phyloP scores from a whole-genome alignment of 768 basidiomycete species.

The Mycena belliarum region DNA sequence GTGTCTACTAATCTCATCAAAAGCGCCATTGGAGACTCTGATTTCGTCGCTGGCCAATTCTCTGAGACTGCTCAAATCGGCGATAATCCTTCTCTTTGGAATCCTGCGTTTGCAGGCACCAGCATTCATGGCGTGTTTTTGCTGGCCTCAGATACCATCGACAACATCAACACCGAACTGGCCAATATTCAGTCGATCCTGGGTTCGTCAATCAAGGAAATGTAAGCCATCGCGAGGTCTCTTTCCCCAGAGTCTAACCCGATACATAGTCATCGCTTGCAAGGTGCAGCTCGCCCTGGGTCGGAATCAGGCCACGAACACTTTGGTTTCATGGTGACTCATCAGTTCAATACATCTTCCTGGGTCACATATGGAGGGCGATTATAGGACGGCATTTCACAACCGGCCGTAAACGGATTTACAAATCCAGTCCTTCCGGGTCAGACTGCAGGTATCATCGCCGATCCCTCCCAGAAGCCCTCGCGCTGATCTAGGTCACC shows the following conservation, averaged over 20 bases:
- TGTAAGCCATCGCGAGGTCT: too few relatives aligned
- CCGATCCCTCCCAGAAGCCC: neutral
- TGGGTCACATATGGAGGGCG: neutral
- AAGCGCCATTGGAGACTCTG: slow-evolving; percentile 19
- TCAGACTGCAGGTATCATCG: slow-evolving; percentile 13
- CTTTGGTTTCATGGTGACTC: slow-evolving; percentile 25
- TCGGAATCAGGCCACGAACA: slow-evolving; percentile 30
- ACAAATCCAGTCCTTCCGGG: slow-evolving; percentile 21
- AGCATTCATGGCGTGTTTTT: slow-evolving; percentile 26
- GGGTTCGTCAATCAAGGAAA: slow-evolving; percentile 22
- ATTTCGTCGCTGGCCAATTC: slow-evolving; percentile 14
- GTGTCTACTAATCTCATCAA: neutral
- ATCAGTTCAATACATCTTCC: neutral
- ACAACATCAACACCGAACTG: slow-evolving; percentile 22
- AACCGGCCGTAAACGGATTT: slow-evolving; percentile 24
- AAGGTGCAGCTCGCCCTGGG: slow-evolving; percentile 28
- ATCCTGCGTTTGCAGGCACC: slow-evolving; percentile 21
- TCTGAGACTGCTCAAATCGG: slow-evolving; percentile 11
- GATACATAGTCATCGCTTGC: slow-evolving; percentile 13
- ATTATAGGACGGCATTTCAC: slow-evolving; percentile 23
- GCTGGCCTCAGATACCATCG: slow-evolving; percentile 25
- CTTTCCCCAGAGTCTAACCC: neutral
- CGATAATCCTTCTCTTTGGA: slow-evolving; percentile 21
- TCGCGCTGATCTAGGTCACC: neutral
- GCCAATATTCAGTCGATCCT: slow-evolving; percentile 23